Conservation (phyloP, 202 grass and related monocot genomes). For the Schoenoplectus tabernaemontani region DNA sequence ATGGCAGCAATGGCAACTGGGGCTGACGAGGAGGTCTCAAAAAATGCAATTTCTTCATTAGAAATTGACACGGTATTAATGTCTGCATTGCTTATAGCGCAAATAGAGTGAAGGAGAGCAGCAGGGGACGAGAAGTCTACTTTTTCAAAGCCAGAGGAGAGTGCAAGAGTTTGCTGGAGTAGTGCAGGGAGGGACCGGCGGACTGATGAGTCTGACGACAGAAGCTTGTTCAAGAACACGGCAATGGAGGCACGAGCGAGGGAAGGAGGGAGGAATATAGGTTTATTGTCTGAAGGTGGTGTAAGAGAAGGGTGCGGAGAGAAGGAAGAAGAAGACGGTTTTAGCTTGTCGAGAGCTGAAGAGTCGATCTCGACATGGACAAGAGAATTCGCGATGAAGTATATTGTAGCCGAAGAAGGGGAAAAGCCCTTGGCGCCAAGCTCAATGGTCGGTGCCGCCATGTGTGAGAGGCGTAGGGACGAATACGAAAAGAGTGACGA, state of each 20-base stretch:
- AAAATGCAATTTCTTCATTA: conserved; percentile 37
- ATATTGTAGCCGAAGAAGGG: conserved; percentile 32
- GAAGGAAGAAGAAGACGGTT: neutral
- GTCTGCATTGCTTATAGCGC: conserved; percentile 22
- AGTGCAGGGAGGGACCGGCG: conserved; percentile 27
- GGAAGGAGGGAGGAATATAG: conserved; percentile 20
- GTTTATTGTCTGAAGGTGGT: neutral
- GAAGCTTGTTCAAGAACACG: conserved; percentile 80
- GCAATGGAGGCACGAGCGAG: conserved; percentile 51
- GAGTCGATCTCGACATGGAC: conserved; percentile 31
- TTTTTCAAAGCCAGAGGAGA: conserved; percentile 30
- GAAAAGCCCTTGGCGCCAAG: conserved; percentile 49
- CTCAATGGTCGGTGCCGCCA: conserved; percentile 34
- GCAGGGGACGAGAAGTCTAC: conserved; percentile 29
- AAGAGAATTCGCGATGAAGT: conserved; percentile 33
- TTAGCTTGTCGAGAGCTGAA: conserved; percentile 33
- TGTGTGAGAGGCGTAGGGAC: neutral
- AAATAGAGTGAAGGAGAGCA: conserved; percentile 29
- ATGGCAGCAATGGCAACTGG: conserved; percentile 46
- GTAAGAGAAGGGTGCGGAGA: neutral
- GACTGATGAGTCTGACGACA: conserved; percentile 42
- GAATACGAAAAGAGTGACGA: neutral
- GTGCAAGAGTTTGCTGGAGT: conserved; percentile 27
- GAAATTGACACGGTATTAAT: conserved; percentile 32
- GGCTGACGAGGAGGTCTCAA: conserved; percentile 42